Conservation (phyloP, 2,329 filamentous ascomycete species). For the Verticillium albo-atrum region DNA sequence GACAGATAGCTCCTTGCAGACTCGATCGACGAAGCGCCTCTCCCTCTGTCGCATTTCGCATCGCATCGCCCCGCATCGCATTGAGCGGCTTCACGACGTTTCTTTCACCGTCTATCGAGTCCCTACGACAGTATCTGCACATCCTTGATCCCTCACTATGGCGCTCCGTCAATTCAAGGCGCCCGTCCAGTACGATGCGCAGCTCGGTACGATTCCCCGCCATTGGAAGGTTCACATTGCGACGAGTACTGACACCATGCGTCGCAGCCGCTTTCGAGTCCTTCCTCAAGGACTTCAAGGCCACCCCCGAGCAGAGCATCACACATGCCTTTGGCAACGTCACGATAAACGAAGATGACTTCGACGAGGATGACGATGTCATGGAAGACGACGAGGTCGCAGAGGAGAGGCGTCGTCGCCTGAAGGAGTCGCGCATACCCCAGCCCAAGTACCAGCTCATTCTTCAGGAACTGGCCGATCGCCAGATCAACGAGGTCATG, state of each 20-base stretch:
- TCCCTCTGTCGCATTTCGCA: neutral
- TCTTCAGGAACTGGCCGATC: conserved; percentile 82
- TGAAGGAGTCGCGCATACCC: conserved; percentile 47
- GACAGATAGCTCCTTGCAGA: neutral
- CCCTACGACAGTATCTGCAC: neutral
- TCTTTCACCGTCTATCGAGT: neutral
- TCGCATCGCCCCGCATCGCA: neutral
- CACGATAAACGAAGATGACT: conserved; percentile 79
- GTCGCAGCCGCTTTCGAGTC: conserved; percentile 71
- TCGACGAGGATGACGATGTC: conserved; percentile 90
- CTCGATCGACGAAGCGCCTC: neutral
- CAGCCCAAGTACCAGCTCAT: conserved; percentile 86
- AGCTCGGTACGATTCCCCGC: conserved; percentile 61
- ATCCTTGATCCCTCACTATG: conserved; percentile 48
- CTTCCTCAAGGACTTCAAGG: conserved; percentile 87
- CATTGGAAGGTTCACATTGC: conserved; percentile 6
- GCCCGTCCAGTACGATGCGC: conserved; percentile 81
- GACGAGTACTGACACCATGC: neutral
- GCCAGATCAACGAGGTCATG: conserved; percentile 69
- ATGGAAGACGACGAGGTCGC: conserved; percentile 67
- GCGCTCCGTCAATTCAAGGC: conserved; percentile 76
- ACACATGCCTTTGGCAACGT: conserved; percentile 80
- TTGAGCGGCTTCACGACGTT: neutral
- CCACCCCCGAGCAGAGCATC: conserved; percentile 63
- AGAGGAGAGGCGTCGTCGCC: conserved; percentile 32